Conservation (phyloP, 495 filamentous ascomycete genomes). For the Penicillium argentinense region DNA sequence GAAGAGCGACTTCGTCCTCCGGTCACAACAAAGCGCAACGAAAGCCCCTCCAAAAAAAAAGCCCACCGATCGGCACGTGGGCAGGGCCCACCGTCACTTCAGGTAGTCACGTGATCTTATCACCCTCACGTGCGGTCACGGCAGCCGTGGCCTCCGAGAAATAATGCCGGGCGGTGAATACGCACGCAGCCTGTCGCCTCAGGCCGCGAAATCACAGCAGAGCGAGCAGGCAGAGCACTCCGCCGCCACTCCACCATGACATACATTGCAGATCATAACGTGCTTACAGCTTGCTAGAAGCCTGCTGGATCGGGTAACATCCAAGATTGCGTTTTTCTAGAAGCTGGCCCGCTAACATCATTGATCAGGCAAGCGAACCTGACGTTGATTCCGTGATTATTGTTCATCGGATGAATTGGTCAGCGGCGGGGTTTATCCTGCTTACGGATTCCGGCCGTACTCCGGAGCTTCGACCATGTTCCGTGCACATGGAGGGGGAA, state of each 20-base stretch:
- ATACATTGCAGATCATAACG: slow-evolving; percentile 3
- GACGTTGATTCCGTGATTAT: no score
- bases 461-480: no score
- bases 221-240: not conserved
- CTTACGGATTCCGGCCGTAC: no score
- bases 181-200: slow-evolving; percentile 1
- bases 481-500: slow-evolving; percentile 2
- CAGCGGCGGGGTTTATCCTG: slow-evolving; percentile 10
- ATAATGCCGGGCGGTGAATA: not conserved
- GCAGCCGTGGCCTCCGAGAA: not conserved
- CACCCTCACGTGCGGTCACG: not conserved
- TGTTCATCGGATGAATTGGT: slow-evolving; percentile 15
- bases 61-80: slow-evolving; percentile 20
- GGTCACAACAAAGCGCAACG: not conserved
- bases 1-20: not conserved
- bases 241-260: slow-evolving; percentile 12
- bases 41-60: slow-evolving; percentile 10
- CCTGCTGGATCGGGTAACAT: slow-evolving; percentile 7
- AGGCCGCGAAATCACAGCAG: not conserved
- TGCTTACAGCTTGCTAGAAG: not conserved
- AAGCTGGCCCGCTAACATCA: slow-evolving; percentile 14
- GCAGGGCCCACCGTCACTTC: no score
- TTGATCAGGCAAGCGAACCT: slow-evolving; percentile 6
- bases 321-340: slow-evolving; percentile 4
- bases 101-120: no score